Conservation (phyloP, 2,329 filamentous ascomycete genomes). For the Penicillium oxalicum region DNA sequence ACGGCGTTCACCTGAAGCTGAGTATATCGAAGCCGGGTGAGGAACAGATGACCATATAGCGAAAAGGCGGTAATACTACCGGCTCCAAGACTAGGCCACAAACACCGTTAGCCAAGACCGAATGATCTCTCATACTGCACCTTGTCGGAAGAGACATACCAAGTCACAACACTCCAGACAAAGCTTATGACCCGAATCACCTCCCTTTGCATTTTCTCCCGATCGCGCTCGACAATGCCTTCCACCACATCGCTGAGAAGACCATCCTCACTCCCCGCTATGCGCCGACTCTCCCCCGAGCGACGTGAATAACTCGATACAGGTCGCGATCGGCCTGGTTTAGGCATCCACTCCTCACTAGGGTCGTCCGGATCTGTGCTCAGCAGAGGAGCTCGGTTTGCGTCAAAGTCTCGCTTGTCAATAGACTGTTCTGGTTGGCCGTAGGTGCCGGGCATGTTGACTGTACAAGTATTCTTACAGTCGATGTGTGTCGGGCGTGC, state of each 20-base stretch:
- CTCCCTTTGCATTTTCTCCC: constrained; percentile 49
- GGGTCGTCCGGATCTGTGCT: constrained; percentile 12
- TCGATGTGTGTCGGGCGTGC: background rate
- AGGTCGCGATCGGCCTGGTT: constrained; percentile 17
- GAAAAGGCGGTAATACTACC: constrained; percentile 92
- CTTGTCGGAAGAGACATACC: constrained; percentile 33
- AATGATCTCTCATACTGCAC: too few species aligned
- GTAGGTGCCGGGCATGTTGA: constrained; percentile 22
- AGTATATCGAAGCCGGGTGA: constrained; percentile 76
- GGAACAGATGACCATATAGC: constrained; percentile 85
- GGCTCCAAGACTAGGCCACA: constrained; percentile 58
- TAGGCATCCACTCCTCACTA: constrained; percentile 22
- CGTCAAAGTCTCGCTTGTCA: constrained; percentile 45
- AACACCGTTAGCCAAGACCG: too few species aligned
- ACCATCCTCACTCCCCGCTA: constrained; percentile 26
- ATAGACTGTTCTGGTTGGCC: constrained; percentile 23
- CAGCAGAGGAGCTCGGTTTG: constrained; percentile 32
- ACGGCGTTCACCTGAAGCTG: constrained; percentile 90
- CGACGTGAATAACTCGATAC: constrained; percentile 15
- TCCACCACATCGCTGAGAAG: constrained; percentile 58
- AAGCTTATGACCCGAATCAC: constrained; percentile 53
- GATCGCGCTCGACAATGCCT: constrained; percentile 54
- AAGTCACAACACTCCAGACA: constrained; percentile 55
- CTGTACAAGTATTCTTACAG: background rate
- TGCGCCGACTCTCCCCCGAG: constrained; percentile 15